phyloP scores from a whole-genome alignment of 2,329 filamentous ascomycete species.

The Daldinia sp. region DNA sequence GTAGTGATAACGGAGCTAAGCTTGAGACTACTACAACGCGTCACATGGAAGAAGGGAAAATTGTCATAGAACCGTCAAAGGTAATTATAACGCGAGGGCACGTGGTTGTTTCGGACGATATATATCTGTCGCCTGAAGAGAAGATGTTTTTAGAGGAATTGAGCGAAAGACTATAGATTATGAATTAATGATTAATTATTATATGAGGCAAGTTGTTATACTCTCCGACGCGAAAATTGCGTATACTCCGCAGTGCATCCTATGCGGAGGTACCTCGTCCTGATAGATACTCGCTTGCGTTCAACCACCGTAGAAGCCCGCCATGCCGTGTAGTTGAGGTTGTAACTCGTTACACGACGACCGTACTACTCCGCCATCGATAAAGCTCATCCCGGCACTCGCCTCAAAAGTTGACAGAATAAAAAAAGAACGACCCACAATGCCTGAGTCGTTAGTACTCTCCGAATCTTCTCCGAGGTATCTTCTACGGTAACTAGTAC shows the following conservation, averaged over 20 bases:
- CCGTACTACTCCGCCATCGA: background rate
- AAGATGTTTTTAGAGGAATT: conserved; percentile 36
- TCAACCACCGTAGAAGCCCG: background rate
- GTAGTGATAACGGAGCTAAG: conserved; percentile 28
- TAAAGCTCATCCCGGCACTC: background rate
- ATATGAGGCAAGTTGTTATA: background rate
- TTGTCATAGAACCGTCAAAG: conserved; percentile 16
- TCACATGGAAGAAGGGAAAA: conserved; percentile 32
- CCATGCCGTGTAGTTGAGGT: background rate
- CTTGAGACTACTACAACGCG: conserved; percentile 22
- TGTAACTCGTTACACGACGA: background rate
- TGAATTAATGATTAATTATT: background rate
- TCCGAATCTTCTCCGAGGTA: background rate
- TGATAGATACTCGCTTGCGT: background rate
- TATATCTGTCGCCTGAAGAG: conserved; percentile 37
- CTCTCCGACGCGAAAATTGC: background rate
- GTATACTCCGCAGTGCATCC: background rate
- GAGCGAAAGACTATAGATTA: conserved; percentile 33
- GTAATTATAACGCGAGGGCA: conserved; percentile 32
- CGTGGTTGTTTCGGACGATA: conserved; percentile 26
- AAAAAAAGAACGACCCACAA: background rate
- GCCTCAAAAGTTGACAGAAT: background rate
- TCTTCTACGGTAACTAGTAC: background rate
- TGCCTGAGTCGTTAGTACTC: background rate
- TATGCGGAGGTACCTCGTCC: background rate